phyloP scores from a whole-genome alignment of 345 rosid genomes.

The Salix caprea region DNA sequence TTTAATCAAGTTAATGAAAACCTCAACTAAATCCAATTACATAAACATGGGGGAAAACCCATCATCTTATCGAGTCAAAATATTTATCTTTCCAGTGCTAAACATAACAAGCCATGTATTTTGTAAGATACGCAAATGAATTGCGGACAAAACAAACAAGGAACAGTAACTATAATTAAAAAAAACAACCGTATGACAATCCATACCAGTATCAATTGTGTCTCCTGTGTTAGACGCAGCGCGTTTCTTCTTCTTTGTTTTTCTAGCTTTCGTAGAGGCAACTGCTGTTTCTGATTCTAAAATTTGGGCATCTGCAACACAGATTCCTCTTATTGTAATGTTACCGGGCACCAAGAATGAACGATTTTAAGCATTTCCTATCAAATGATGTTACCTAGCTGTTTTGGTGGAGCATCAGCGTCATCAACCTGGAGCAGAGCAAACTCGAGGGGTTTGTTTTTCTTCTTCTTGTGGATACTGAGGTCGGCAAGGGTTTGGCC shows the following conservation, averaged over 20 bases:
- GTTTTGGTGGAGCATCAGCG: background rate
- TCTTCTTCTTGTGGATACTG: background rate
- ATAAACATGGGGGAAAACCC: background rate
- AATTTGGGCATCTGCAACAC: constrained; percentile 10
- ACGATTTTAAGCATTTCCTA: background rate
- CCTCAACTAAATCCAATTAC: background rate
- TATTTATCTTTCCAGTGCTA: background rate
- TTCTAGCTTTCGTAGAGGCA: constrained; percentile 20
- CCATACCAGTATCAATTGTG: constrained; percentile 23
- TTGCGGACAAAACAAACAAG: background rate
- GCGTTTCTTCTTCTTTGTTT: constrained; percentile 39
- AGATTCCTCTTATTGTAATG: background rate
- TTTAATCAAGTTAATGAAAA: background rate
- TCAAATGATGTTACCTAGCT: background rate
- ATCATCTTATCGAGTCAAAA: background rate
- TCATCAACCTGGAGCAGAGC: background rate
- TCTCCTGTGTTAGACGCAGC: constrained; percentile 29
- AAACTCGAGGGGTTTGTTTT: background rate
- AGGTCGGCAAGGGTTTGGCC: background rate
- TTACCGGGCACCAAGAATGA: background rate
- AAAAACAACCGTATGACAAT: background rate
- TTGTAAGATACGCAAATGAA: background rate
- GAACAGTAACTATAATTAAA: background rate
- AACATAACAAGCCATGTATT: background rate
- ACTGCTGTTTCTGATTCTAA: constrained; percentile 14